A percentile compares a stretch with the other conserved stretches of the same genome.
These are phyloP conservation scores for Nakazawaea laoshanensis DNA, from an alignment of 805 yeast species.

Conservation along the genomic window DNA sequence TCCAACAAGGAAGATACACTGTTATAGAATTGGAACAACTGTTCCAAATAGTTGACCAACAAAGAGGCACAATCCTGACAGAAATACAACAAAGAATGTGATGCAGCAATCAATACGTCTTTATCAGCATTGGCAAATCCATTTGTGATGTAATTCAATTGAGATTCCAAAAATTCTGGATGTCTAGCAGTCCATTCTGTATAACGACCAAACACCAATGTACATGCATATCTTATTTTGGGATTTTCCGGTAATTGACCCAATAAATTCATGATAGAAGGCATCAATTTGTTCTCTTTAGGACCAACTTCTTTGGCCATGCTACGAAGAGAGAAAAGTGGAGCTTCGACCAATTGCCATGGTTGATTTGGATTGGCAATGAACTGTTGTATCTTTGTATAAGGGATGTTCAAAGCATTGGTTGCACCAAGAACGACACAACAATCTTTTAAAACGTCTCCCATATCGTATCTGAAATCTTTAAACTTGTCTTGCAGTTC, in stretches of 20 bases:
- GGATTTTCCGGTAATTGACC: conserved; percentile 75
- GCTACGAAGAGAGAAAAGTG: conserved; percentile 80
- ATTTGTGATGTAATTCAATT: conserved; percentile 72
- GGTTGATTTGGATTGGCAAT: conserved; percentile 21
- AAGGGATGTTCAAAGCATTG: conserved; percentile 64
- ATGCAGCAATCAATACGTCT: conserved; percentile 73
- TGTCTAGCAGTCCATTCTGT: conserved; percentile 92
- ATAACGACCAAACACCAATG: conserved; percentile 90
- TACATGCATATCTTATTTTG: conserved; percentile 85
- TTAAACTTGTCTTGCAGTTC: conserved; percentile 90
- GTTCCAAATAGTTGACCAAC: conserved; percentile 61
- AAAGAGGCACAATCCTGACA: conserved; percentile 81
- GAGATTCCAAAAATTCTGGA: conserved; percentile 73
- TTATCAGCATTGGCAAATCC: conserved; percentile 46
- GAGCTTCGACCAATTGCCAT: conserved; percentile 90
- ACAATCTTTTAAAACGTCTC: conserved; percentile 95
- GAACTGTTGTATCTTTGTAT: conserved; percentile 41
- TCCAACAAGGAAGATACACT: conserved; percentile 48
- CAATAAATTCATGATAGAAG: conserved; percentile 64
- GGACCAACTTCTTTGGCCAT: conserved; percentile 87
- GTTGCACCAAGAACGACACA: conserved; percentile 82
- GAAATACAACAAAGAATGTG: conserved; percentile 89
- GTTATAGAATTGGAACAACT: conserved; percentile 66
- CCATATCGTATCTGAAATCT: conserved; percentile 93
- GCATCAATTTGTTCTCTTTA: conserved; percentile 57